phyloP scores from a whole-genome alignment of 106 monocot genomes.

The Agapanthus africanus region DNA sequence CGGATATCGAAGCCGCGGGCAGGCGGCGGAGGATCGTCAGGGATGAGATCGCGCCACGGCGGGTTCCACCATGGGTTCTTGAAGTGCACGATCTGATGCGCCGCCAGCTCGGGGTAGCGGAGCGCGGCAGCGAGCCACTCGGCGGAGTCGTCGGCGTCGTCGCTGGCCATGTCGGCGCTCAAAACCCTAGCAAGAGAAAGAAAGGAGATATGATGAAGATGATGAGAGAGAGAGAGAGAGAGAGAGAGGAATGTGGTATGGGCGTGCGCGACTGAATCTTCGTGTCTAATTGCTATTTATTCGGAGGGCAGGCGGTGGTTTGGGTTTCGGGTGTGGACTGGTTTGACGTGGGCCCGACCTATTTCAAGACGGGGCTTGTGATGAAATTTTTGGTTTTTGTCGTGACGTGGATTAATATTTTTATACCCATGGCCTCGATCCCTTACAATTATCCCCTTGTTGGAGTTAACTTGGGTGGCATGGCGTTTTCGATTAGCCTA shows the following conservation, averaged over 20 bases:
- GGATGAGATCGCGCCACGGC: constrained; percentile 11
- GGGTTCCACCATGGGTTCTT: constrained; percentile 9
- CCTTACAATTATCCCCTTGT: too few species aligned
- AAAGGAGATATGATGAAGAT: not conserved
- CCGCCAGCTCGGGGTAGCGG: constrained; percentile 11
- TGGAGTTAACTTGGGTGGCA: too few species aligned
- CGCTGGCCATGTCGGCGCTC: not conserved
- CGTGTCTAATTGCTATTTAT: constrained; percentile 7
- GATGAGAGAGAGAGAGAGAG: constrained; percentile 1
- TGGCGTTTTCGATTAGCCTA: too few species aligned
- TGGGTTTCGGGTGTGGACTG: not conserved
- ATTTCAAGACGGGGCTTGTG: too few species aligned
- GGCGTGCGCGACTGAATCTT: constrained; percentile 5
- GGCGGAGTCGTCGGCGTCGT: constrained; percentile 1
- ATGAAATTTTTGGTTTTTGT: too few species aligned
- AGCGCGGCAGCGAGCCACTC: constrained; percentile 1
- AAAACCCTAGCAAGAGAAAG: not conserved
- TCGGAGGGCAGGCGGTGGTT: constrained; percentile 3
- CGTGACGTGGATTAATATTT: too few species aligned
- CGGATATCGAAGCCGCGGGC: not conserved
- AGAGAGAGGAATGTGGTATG: not conserved
- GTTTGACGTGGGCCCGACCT: too few species aligned
- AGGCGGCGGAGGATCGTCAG: constrained; percentile 1
- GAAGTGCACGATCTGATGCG: constrained; percentile 12
- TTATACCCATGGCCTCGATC: too few species aligned